Conservation (phyloP, 2,329 filamentous ascomycete genomes). For the Sarocladiaceae sp. region DNA sequence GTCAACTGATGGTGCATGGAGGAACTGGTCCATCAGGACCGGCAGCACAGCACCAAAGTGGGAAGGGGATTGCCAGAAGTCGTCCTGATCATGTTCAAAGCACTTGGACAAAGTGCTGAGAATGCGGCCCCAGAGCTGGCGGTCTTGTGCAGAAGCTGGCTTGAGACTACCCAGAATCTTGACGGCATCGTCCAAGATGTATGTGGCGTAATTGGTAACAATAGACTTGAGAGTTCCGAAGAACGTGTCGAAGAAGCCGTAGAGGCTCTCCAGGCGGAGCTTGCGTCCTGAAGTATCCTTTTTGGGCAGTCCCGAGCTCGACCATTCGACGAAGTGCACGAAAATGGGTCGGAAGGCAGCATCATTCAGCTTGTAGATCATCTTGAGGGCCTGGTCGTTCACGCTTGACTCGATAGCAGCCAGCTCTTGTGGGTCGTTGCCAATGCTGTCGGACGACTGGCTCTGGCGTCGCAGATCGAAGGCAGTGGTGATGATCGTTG, state of each 20-base stretch:
- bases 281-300: slow-evolving; percentile 54
- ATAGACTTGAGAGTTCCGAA: slow-evolving; percentile 88
- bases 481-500: slow-evolving; percentile 54
- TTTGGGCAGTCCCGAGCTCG: slow-evolving; percentile 55
- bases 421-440: slow-evolving; percentile 43
- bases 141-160: slow-evolving; percentile 44
- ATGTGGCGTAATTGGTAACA: slow-evolving; percentile 86
- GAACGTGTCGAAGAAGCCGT: slow-evolving; percentile 74
- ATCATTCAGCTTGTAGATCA: slow-evolving; percentile 97
- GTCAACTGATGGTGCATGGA: slow-evolving; percentile 39
- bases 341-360: slow-evolving; percentile 91
- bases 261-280: slow-evolving; percentile 70
- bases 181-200: slow-evolving; percentile 73
- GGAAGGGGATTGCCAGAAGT: slow-evolving; percentile 90
- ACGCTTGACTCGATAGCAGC: slow-evolving; percentile 58
- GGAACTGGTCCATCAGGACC: slow-evolving; percentile 65
- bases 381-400: slow-evolving; percentile 73
- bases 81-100: slow-evolving; percentile 87
- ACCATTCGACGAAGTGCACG: slow-evolving; percentile 79
- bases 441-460: slow-evolving; percentile 39
- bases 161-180: slow-evolving; percentile 51
- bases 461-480: slow-evolving; percentile 64
- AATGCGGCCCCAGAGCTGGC: slow-evolving; percentile 63
- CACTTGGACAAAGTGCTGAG: slow-evolving; percentile 68
- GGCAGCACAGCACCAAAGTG: slow-evolving; percentile 74